Evolutionary conservation across 1,284 basidiomycete genomes (phyloP).

Genomic region (Boletus semigastroideus): DNA sequence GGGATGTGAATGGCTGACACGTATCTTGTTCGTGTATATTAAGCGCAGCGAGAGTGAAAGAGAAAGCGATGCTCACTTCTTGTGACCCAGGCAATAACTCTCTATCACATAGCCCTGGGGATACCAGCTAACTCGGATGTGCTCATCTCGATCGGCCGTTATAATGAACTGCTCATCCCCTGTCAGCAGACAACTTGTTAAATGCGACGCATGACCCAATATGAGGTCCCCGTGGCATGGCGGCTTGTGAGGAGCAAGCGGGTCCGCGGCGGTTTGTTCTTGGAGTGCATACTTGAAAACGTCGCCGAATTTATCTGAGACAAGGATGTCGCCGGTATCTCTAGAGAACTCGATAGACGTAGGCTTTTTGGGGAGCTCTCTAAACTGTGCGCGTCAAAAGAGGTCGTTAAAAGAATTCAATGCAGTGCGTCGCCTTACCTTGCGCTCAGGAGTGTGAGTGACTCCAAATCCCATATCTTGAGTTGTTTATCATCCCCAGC

Average conservation of each 20-base stretch:
- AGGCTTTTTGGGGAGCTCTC: slow-evolving; percentile 76
- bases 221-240: slow-evolving; percentile 73
- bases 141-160: slow-evolving; percentile 90
- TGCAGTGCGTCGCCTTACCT: slow-evolving; percentile 47
- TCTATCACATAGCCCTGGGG: slow-evolving; percentile 84
- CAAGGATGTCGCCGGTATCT: slow-evolving; percentile 60
- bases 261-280: slow-evolving; percentile 36
- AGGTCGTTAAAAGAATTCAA: neutral
- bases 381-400: slow-evolving; percentile 31
- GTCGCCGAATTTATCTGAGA: slow-evolving; percentile 87
- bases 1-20: slow-evolving; percentile 80
- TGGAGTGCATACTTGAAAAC: slow-evolving; percentile 64
- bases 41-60: neutral
- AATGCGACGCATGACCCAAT: slow-evolving; percentile 83
- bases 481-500: slow-evolving; percentile 79
- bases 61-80: slow-evolving; percentile 55
- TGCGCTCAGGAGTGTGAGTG: slow-evolving; percentile 54
- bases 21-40: slow-evolving; percentile 52
- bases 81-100: slow-evolving; percentile 80
- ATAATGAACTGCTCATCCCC: slow-evolving; percentile 72
- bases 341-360: slow-evolving; percentile 62
- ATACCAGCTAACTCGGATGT: slow-evolving; percentile 88
- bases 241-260: slow-evolving; percentile 65
- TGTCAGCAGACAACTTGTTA: slow-evolving; percentile 72
- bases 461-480: slow-evolving; percentile 68